Conservation (phyloP, 2,329 filamentous ascomycete genomes). For the Penicillium nordicum region DNA sequence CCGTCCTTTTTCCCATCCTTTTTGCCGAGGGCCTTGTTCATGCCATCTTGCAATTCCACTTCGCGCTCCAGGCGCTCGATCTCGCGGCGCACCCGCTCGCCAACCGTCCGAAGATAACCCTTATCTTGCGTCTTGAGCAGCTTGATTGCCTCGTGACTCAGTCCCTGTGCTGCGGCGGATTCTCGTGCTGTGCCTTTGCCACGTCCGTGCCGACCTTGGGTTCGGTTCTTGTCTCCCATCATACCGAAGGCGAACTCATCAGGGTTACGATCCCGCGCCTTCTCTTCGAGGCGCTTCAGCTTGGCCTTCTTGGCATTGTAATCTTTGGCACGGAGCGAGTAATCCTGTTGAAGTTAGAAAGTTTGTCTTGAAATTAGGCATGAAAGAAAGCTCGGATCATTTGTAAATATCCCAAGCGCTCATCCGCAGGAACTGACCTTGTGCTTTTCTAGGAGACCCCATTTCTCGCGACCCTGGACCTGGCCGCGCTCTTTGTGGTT, state of each 20-base stretch:
- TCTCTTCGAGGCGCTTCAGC: slow-evolving; percentile 57
- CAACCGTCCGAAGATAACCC: slow-evolving; percentile 58
- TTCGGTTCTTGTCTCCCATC: slow-evolving; percentile 50
- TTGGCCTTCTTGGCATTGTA: slow-evolving; percentile 61
- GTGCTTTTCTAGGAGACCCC: slow-evolving; percentile 92
- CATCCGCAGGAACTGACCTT: slow-evolving; percentile 54
- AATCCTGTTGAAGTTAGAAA: slow-evolving; percentile 47
- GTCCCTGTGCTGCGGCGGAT: slow-evolving; percentile 41
- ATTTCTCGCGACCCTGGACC: slow-evolving; percentile 75
- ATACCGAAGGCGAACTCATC: slow-evolving; percentile 67
- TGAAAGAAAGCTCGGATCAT: not conserved
- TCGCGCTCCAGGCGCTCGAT: slow-evolving; percentile 50
- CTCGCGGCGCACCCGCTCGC: slow-evolving; percentile 55
- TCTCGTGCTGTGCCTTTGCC: slow-evolving; percentile 38
- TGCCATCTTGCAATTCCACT: slow-evolving; percentile 40
- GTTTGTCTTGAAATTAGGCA: not conserved
- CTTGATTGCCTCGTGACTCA: slow-evolving; percentile 58
- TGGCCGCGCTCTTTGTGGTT: slow-evolving; percentile 89
- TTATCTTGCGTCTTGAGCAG: slow-evolving; percentile 64
- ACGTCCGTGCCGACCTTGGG: slow-evolving; percentile 40
- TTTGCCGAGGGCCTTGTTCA: slow-evolving; percentile 31
- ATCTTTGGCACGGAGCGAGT: slow-evolving; percentile 62
- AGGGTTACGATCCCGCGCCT: slow-evolving; percentile 59
- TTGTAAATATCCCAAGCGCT: not conserved
- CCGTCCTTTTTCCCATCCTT: slow-evolving; percentile 21